These are phyloP conservation scores for Coniella lustricola DNA, from an alignment of 2,329 filamentous ascomycete genomes.

Conservation along the genomic window DNA sequence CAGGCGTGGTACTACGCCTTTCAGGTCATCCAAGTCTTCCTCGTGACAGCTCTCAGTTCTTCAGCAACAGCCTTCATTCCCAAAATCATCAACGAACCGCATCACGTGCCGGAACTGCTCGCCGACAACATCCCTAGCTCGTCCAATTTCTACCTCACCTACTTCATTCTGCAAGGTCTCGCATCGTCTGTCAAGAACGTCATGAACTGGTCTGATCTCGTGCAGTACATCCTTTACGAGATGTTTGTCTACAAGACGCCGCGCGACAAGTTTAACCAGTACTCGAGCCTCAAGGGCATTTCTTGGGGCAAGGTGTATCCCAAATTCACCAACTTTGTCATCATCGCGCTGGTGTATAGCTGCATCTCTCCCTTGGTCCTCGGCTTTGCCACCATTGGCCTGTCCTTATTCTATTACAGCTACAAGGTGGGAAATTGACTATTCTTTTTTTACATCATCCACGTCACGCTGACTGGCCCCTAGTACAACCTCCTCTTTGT, in stretches of 20 bases:
- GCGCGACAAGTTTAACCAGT: conserved; percentile 68
- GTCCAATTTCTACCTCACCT: conserved; percentile 66
- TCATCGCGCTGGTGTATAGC: conserved; percentile 71
- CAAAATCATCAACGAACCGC: conserved; percentile 53
- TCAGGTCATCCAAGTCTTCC: conserved; percentile 77
- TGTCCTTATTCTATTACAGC: conserved; percentile 73
- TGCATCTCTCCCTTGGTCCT: conserved; percentile 79
- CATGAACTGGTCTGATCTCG: conserved; percentile 60
- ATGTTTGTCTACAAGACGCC: conserved; percentile 69
- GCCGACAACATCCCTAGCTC: conserved; percentile 60
- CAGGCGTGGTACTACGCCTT: conserved; percentile 78
- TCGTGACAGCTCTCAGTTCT: conserved; percentile 72
- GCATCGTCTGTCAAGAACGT: conserved; percentile 54
- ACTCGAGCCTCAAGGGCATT: conserved; percentile 59
- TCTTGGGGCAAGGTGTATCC: conserved; percentile 75
- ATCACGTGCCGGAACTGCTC: conserved; percentile 46
- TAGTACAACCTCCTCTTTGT: conserved; percentile 78
- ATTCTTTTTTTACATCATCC: neutral
- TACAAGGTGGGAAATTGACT: conserved; percentile 43
- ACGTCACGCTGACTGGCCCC: neutral
- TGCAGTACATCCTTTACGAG: conserved; percentile 46
- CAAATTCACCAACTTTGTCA: conserved; percentile 65
- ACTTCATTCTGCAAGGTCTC: conserved; percentile 21
- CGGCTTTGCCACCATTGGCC: conserved; percentile 69
- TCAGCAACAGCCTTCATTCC: conserved; percentile 58